These are phyloP conservation scores for Pyricularia sp. DNA, from an alignment of 2,329 filamentous ascomycete genomes.

Conservation along the genomic window DNA sequence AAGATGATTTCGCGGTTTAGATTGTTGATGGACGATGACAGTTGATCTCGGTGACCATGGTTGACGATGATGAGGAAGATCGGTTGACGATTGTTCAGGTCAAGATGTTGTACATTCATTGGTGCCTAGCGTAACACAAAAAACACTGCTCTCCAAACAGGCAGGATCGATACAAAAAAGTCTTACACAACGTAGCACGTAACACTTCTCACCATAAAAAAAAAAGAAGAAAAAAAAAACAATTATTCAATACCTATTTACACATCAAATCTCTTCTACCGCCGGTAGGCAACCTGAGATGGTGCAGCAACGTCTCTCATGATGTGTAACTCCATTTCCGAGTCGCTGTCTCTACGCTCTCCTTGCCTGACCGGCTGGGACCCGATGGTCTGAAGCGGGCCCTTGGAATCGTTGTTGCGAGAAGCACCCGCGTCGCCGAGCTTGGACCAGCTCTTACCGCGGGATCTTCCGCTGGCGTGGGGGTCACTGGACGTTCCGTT, in stretches of 20 bases:
- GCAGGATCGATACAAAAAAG: neutral
- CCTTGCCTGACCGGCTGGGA: neutral
- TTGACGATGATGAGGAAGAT: too few species aligned
- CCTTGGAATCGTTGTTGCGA: neutral
- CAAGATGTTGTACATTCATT: too few species aligned
- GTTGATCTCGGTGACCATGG: too few species aligned
- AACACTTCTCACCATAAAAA: too few species aligned
- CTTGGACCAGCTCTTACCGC: neutral
- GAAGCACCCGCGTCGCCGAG: neutral
- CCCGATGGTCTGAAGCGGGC: neutral
- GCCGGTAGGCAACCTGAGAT: neutral
- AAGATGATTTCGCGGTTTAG: neutral
- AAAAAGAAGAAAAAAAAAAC: neutral
- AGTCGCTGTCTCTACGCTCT: neutral
- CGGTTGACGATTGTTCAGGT: too few species aligned
- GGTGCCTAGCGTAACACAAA: neutral
- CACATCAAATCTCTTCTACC: neutral
- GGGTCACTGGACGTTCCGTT: neutral
- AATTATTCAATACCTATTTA: neutral
- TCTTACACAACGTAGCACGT: too few species aligned
- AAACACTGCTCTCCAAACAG: neutral
- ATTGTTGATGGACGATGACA: too few species aligned
- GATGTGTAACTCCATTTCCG: neutral
- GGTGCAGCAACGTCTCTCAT: neutral
- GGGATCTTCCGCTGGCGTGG: neutral